Base-by-base conservation (phyloP, 176 grass and related monocot species). In the Bonia amplexicaulis region DNA sequence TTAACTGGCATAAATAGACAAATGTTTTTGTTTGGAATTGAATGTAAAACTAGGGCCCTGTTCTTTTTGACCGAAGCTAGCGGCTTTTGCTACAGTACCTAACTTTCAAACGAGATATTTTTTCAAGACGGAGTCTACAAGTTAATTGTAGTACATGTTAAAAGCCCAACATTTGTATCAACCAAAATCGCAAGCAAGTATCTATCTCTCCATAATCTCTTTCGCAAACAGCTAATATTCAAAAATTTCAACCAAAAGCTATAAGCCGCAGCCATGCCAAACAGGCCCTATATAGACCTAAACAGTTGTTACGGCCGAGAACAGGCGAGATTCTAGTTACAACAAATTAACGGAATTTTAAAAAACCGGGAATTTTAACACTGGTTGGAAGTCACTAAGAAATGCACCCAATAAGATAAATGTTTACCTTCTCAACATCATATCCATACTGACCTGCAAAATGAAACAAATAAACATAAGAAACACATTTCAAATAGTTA, bases 361-460 rank as follows among this genome's bases (percentile, higher is more conserved):
- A 25, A 59, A 79, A 27, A 73, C 12, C 0, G 1, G 4, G 25
- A 63, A 31, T 67, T 20, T n/a, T 12, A 84, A 87, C 65, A 46
- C 35, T 71, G 69, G 31, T 52, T 9, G 23, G 3, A 85, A 73
- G 29, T 55, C 77, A 60, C 1, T 14, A 53, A 23, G 22, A 86
- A 64, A 88, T 80, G 41, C 17, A 68, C 44, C 23, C 2, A 23
- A 64, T 58, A 73, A 84, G 42, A 69, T 62, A 58, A 37, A 19
- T 51, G 9, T 44, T 70, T 80, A 97, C 95, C 95, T 98, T 93
- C 85, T 90, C 93, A 77, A 98, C 76, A 76, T 93, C 62, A 26
- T 66, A 83, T 66, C 82, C 87, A 79, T 79, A 98, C 89, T 93
- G 81, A 83, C 77, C 95, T 98, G 95, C 85, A 93, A 91, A 84